Evolutionary conservation across 2,329 filamentous ascomycete species (phyloP).

Genomic region (Aureobasidium pullulans): DNA sequence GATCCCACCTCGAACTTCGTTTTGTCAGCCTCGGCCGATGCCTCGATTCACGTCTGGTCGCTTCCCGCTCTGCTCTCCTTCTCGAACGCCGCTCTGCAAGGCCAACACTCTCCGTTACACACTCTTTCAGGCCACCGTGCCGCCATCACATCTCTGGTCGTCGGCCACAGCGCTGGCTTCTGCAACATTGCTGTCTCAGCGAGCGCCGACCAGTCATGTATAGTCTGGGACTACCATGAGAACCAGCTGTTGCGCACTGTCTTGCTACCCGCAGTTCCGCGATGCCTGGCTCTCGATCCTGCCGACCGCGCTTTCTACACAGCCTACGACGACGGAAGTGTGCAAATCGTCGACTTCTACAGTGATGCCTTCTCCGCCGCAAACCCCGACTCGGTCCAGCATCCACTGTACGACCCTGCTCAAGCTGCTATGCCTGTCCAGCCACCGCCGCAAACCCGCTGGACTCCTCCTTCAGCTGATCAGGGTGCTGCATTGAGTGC

Average conservation of each 20-base stretch:
- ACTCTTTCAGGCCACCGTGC: constrained; percentile 73
- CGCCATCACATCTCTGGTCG: constrained; percentile 56
- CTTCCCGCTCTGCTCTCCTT: constrained; percentile 65
- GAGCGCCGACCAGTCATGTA: constrained; percentile 78
- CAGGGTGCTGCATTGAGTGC: constrained; percentile 62
- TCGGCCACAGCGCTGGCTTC: constrained; percentile 61
- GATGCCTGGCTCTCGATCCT: constrained; percentile 70
- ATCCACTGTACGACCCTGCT: constrained; percentile 45
- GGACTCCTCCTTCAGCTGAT: constrained; percentile 36
- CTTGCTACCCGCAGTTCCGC: constrained; percentile 65
- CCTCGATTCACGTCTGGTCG: constrained; percentile 89
- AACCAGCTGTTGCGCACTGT: constrained; percentile 73
- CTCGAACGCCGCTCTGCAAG: constrained; percentile 40
- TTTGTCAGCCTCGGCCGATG: constrained; percentile 74
- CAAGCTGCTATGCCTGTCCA: constrained; percentile 47
- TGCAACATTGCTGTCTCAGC: constrained; percentile 79
- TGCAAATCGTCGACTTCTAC: constrained; percentile 73
- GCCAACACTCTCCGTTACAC: constrained; percentile 61
- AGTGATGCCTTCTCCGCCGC: constrained; percentile 33
- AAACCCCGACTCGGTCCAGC: constrained; percentile 25
- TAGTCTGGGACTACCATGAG: constrained; percentile 86
- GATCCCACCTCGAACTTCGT: constrained; percentile 65
- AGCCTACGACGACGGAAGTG: constrained; percentile 69
- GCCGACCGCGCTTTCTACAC: constrained; percentile 76
- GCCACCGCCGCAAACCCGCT: constrained; percentile 29